Conservation (phyloP, 2,329 filamentous ascomycete genomes). For the Ceratocystis eucalypticola region DNA sequence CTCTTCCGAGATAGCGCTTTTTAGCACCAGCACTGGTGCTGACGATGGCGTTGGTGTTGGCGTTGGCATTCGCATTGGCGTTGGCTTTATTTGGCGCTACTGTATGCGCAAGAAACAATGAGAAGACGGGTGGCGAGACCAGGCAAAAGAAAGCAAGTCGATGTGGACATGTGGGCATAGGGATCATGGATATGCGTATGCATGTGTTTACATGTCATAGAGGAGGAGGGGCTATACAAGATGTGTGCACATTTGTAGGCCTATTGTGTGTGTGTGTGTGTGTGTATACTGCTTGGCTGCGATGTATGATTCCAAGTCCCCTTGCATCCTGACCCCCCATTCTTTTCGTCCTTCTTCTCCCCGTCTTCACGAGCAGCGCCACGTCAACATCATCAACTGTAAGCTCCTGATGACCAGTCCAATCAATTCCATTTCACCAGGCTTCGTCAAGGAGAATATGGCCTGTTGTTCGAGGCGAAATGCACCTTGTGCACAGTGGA, state of each 20-base stretch:
- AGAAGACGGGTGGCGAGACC: not conserved
- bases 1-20: slow-evolving; percentile 5
- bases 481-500: not conserved
- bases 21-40: not conserved
- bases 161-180: too few relatives aligned
- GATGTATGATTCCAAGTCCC: not conserved
- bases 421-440: too few relatives aligned
- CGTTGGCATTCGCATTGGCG: too few relatives aligned
- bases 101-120: not conserved
- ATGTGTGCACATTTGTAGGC: too few relatives aligned
- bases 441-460: too few relatives aligned
- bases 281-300: not conserved
- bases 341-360: not conserved
- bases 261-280: too few relatives aligned
- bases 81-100: not conserved
- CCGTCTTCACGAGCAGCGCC: not conserved
- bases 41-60: too few relatives aligned
- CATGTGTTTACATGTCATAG: too few relatives aligned
- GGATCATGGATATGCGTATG: too few relatives aligned
- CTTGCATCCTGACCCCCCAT: not conserved
- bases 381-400: not conserved
- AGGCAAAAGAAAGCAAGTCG: not conserved
- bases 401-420: not conserved
- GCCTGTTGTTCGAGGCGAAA: not conserved
- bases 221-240: too few relatives aligned